phyloP scores from a whole-genome alignment of 192 early-diverging fungal species.

The Endogone sp. region DNA sequence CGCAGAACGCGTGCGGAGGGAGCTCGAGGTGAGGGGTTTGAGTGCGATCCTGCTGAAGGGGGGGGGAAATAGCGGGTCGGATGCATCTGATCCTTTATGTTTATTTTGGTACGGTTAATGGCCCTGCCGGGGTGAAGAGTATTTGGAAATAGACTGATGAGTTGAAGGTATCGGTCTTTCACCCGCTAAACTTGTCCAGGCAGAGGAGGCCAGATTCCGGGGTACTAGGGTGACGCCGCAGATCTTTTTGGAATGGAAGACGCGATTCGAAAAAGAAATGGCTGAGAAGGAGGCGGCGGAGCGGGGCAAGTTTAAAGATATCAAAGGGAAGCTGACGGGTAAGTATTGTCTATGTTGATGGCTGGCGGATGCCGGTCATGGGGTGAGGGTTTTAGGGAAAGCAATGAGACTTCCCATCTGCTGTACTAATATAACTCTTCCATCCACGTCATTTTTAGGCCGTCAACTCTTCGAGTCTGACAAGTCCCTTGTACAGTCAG shows the following conservation, averaged over 20 bases:
- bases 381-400: no score
- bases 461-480: constrained; percentile 92
- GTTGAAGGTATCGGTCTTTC: no score
- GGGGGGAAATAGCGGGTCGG: neutral
- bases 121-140: no score
- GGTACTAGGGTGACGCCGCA: constrained; percentile 84
- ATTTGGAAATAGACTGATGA: no score
- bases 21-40: constrained; percentile 47
- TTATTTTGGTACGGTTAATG: no score
- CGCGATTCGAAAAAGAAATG: constrained; percentile 71
- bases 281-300: constrained; percentile 42
- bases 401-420: neutral
- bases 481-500: constrained; percentile 75
- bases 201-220: constrained; percentile 67
- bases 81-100: no score
- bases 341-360: no score
- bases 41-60: neutral
- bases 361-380: no score
- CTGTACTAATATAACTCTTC: neutral
- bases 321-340: constrained; percentile 17
- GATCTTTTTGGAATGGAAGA: constrained; percentile 77
- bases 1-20: constrained; percentile 51
- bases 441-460: constrained; percentile 41
- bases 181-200: no score
- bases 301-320: constrained; percentile 37